Evolutionary conservation across 495 filamentous ascomycete species (phyloP), one percentile per base, ranked within the genome.

Genomic region (Letharia columbiana): DNA sequence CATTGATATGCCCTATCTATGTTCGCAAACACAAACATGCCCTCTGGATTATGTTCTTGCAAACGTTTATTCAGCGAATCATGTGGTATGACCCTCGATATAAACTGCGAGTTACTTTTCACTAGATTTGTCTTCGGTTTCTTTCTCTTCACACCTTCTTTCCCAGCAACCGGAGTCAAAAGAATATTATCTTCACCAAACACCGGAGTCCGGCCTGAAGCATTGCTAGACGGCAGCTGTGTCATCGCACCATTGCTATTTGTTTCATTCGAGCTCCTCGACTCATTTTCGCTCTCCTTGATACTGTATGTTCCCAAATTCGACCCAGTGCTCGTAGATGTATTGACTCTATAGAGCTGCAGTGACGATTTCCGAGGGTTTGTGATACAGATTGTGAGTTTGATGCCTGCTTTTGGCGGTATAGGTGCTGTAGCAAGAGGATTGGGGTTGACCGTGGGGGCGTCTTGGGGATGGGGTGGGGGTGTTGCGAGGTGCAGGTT

Each of bases 71-170:
- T 77, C 37, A 94, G 74, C 13, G 83, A 80, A 68, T 98, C 95
- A 74, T 96, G 89, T 10, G 90, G 85, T 58, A 97, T 95, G n/a
- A 96, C 92, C 61, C 94, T 79, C 9, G 92, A 96, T 31, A 98
- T 91, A 72, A 96, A 98, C 6, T 91, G 93, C 28, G 94, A 98
- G 76, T 96, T 97, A 77, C 91, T 97, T 80, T 98, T 98, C 50
- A 92, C 85, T 71, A 98, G 92, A 74, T 94, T 98, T 75, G 91
- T 96, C 78, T 96, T 97, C 15, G 94, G 95, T 76, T 98, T 98
- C 67, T 88, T 82, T 70, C 86, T 78, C 76, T 96, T 96, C 60
- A 81, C 77, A 5, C 83, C 80, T 69, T 96, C 92, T 76, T 91
- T 96, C 4, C 79, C 74, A 31, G 82, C 78, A 2, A 80, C 76